Evolutionary conservation across 2,329 filamentous ascomycete genomes (phyloP).

Genomic region (Cladosporium velox): DNA sequence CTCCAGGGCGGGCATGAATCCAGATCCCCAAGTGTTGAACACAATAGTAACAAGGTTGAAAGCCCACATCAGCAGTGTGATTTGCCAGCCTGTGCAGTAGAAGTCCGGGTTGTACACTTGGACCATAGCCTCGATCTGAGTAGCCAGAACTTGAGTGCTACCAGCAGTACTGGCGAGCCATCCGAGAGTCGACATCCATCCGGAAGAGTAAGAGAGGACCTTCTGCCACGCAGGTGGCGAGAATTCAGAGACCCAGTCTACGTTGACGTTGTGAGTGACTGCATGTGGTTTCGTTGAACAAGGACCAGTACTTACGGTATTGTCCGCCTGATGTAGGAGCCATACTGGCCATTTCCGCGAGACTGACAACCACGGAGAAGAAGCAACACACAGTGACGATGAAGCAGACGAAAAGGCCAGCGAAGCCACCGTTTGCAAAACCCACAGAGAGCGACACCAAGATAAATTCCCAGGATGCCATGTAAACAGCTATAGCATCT

Average conservation of each 20-base stretch:
- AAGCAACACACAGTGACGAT: slow-evolving; percentile 35
- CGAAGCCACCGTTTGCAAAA: slow-evolving; percentile 37
- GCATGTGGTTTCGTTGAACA: background rate
- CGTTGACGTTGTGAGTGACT: background rate
- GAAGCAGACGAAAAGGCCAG: slow-evolving; percentile 38
- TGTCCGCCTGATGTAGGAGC: slow-evolving; percentile 38
- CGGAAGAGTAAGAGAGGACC: slow-evolving; percentile 28
- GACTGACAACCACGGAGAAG: slow-evolving; percentile 32
- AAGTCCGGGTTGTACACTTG: slow-evolving; percentile 37
- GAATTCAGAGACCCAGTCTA: slow-evolving; percentile 38
- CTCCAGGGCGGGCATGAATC: slow-evolving; percentile 42
- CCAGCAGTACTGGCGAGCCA: slow-evolving; percentile 41
- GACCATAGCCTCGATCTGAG: slow-evolving; percentile 42
- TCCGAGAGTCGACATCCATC: slow-evolving; percentile 41
- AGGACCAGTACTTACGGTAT: slow-evolving; percentile 22
- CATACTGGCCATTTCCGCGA: slow-evolving; percentile 40
- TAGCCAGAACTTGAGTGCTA: slow-evolving; percentile 39
- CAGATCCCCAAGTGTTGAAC: slow-evolving; percentile 36
- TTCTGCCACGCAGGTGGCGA: slow-evolving; percentile 36
- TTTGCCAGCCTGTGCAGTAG: slow-evolving; percentile 33
- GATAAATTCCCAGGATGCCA: slow-evolving; percentile 37
- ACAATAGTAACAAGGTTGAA: slow-evolving; percentile 41
- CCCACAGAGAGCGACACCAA: slow-evolving; percentile 34
- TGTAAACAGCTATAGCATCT: slow-evolving; percentile 28
- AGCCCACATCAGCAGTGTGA: slow-evolving; percentile 35